Evolutionary conservation across 2,329 filamentous ascomycete genomes (phyloP).

Genomic region (Fusarium ambrosium): DNA sequence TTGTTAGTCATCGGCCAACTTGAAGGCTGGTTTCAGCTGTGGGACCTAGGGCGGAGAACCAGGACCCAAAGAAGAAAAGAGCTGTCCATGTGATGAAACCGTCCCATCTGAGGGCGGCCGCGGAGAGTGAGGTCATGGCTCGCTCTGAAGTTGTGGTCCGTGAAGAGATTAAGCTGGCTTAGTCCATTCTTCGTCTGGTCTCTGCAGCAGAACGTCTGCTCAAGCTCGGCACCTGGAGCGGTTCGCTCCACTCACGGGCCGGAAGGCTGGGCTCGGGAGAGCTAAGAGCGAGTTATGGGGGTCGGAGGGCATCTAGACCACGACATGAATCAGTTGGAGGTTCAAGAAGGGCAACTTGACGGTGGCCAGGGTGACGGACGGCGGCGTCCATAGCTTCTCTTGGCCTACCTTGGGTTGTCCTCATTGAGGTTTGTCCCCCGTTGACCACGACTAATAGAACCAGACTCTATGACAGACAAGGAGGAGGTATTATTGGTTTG

Average conservation of each 20-base stretch:
- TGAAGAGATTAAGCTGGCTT: constrained; percentile 13
- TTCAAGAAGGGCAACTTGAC: constrained; percentile 18
- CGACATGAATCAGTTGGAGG: constrained; percentile 27
- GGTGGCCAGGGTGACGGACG: constrained; percentile 3
- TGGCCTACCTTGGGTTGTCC: constrained; percentile 6
- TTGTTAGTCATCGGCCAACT: constrained; percentile 28
- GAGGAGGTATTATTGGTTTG: not conserved
- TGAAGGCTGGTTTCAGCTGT: constrained; percentile 31
- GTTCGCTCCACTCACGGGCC: constrained; percentile 32
- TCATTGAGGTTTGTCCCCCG: not conserved
- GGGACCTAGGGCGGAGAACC: constrained; percentile 29
- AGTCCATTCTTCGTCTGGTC: constrained; percentile 7
- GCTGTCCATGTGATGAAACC: constrained; percentile 18
- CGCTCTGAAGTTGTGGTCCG: not conserved
- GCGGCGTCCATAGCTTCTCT: constrained; percentile 19
- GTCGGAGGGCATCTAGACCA: constrained; percentile 27
- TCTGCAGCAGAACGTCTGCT: constrained; percentile 9
- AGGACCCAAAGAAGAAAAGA: constrained; percentile 41
- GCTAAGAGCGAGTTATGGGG: constrained; percentile 20
- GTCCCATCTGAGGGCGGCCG: constrained; percentile 2
- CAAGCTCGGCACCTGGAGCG: constrained; percentile 24
- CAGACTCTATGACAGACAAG: not conserved
- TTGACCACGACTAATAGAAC: not conserved
- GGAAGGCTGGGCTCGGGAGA: constrained; percentile 39
- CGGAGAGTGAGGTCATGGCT: constrained; percentile 2